Evolutionary conservation across 139 green algal species (phyloP), one percentile per base, ranked within the genome.

Genomic region (Eudorina sp.): DNA sequence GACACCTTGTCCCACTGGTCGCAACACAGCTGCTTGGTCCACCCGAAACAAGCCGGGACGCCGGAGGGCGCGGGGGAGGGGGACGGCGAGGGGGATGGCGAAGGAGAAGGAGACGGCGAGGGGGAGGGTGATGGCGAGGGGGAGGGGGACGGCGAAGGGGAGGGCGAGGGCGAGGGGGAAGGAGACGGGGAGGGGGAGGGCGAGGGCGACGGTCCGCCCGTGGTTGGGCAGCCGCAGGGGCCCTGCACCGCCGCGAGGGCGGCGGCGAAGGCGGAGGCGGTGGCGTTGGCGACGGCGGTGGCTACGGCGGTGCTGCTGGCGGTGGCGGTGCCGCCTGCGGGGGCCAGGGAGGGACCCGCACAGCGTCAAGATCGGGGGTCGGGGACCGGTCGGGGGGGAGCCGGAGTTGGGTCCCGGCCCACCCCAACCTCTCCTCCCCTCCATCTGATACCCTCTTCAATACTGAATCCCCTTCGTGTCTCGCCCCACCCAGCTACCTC

Each of bases 201-300:
- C 7, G 78, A 27, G 40, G 80, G 62, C 16, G 41, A 23, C 14
- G 60, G 11, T 25, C 29, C 36, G 51, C 19, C 45, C 27, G 72
- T 31, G 7, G 45, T 34, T 21, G 23, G 16, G 75, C 62, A 68
- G 51, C 29, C 36, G 76, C 78, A 90, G 34, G 79, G 77, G 2
- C 87, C 87, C 0, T 31, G 31, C 11, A 90, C 78, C 11, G 87
- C 79, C 2, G 87, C 87, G 0, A 90, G 87, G 6, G 87, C 87
- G 8, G 41, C 27, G 31, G 87, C 87, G 46, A 90, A 90, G 68
- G 87, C 87, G 27, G 53, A 60, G 38, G 87, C 87, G 53, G 87
- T 90, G 31, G 87, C 87, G n/a, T n/a, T 88, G n/a, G 87, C 87
- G 29, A 90, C 87, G 40, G 87, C 87, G 58, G 41, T 77, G 69